Evolutionary conservation across 2,329 filamentous ascomycete genomes (phyloP).

Genomic region (Gnomoniopsis sp.): DNA sequence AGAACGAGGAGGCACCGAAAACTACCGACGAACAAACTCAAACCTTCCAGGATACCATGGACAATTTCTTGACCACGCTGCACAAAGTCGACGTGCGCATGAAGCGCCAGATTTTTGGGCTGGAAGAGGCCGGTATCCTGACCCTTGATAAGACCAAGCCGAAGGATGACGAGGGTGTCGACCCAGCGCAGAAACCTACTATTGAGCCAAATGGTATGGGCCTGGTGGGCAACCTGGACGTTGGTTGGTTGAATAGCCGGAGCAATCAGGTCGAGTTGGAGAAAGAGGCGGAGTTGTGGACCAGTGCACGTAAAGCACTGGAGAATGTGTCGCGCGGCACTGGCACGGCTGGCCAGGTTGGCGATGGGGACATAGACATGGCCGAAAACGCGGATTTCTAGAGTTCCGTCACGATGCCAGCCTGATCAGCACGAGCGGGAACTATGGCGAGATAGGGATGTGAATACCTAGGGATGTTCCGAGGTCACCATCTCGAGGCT

Average conservation of each 20-base stretch:
- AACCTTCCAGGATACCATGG: slow-evolving; percentile 57
- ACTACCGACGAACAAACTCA: slow-evolving; percentile 47
- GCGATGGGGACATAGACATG: slow-evolving; percentile 32
- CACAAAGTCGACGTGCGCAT: slow-evolving; percentile 72
- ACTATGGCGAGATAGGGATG: background rate
- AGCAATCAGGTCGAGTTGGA: slow-evolving; percentile 77
- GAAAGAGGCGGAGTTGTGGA: slow-evolving; percentile 81
- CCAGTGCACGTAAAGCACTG: slow-evolving; percentile 54
- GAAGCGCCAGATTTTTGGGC: slow-evolving; percentile 70
- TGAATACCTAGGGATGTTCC: no score
- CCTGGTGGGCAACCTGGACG: slow-evolving; percentile 64
- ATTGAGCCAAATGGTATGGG: slow-evolving; percentile 51
- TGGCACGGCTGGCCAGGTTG: background rate
- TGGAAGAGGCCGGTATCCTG: slow-evolving; percentile 80
- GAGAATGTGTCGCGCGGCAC: slow-evolving; percentile 30
- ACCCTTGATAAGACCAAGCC: slow-evolving; percentile 32
- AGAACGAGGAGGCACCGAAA: slow-evolving; percentile 8
- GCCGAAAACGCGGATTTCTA: background rate
- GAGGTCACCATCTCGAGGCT: no score
- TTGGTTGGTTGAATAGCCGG: slow-evolving; percentile 85
- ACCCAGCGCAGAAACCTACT: slow-evolving; percentile 33
- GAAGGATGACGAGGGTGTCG: slow-evolving; percentile 22
- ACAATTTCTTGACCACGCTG: slow-evolving; percentile 68
- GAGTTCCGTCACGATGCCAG: no score
- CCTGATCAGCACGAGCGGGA: no score